Evolutionary conservation across 148 eudicot genomes (phyloP), one percentile per base, ranked within the genome.

Genomic region (Fagopyrum esculentum): DNA sequence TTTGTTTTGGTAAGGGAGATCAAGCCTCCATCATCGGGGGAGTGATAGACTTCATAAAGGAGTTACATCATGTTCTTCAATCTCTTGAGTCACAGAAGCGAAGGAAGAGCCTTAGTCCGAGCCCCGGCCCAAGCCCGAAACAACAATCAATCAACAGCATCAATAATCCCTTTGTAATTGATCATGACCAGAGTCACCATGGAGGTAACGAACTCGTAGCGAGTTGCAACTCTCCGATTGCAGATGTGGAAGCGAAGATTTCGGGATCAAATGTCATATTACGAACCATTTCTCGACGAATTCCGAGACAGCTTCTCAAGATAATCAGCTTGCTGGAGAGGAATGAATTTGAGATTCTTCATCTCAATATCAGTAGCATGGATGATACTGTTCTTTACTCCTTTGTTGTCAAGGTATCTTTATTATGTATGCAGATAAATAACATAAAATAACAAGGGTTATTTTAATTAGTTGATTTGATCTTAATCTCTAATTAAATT

Each of bases 21-120:
- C 98, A 93, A 85, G 98, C 98, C 80, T 93, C 98, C 8, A 88
- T 93, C 35, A 91, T 93, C 72, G 98, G 93, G 2, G 98, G 98
- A 49, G 98, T 91, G 63, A 83, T 93, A 69, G 95, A 93, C 71
- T 93, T 91, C 85, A 89, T 93, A 76, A 93, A 91, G 83, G 97
- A 93, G 78, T 72, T 93, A 75, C 98, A 93, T 80, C 95, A 85
- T 83, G 97, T 93, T 46, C 85, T 86, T 22, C 85, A 89, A 59
- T 88, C 91, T n/a, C 79, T 93, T 16, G 98, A 93, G 76, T 82
- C 95, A 22, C 87, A 93, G 55, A 93, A 93, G 80, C 80, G 83
- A 48, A 87, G 98, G 82, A 91, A 88, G 81, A 89, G 89, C 78
- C 71, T 90, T 15, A 93, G 92, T 86, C 90, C 90, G 45, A 88